These are phyloP conservation scores for Colletotrichum falcatum DNA, from an alignment of 2,329 filamentous ascomycete genomes.

Conservation along the genomic window DNA sequence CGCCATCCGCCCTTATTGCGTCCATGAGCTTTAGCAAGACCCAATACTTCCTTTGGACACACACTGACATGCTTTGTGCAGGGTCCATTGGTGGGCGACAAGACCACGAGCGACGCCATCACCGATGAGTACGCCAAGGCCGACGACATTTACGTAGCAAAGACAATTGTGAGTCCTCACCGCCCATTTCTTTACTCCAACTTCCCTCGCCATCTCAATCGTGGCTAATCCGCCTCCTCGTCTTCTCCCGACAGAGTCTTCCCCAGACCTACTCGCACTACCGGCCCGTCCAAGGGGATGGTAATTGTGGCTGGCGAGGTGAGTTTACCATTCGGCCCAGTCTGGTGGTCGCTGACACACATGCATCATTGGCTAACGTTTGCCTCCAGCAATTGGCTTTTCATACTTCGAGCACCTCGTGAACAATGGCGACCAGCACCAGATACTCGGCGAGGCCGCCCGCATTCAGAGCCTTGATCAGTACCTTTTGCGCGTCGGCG, in stretches of 20 bases:
- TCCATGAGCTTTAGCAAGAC: no score
- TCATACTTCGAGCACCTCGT: conserved; percentile 91
- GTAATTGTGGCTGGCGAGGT: conserved; percentile 99
- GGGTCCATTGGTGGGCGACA: conserved; percentile 86
- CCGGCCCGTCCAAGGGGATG: conserved; percentile 89
- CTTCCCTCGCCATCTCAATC: conserved; percentile 23
- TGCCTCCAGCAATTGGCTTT: conserved; percentile 82
- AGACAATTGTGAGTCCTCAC: conserved; percentile 78
- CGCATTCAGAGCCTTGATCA: conserved; percentile 79
- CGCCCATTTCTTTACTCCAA: neutral
- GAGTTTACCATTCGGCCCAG: conserved; percentile 53
- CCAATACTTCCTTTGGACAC: no score
- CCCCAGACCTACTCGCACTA: conserved; percentile 89
- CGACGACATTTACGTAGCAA: conserved; percentile 85
- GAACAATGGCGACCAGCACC: conserved; percentile 71
- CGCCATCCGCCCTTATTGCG: neutral
- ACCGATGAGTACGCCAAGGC: conserved; percentile 89
- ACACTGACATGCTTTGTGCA: conserved; percentile 52
- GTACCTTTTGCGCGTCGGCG: conserved; percentile 77
- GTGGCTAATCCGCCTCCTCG: conserved; percentile 2
- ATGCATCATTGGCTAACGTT: conserved; percentile 21
- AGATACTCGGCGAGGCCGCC: conserved; percentile 76
- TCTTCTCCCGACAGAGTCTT: conserved; percentile 69
- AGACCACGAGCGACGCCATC: conserved; percentile 81
- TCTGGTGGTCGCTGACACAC: neutral